phyloP scores from a whole-genome alignment of 2,329 filamentous ascomycete genomes.

The Pseudocercospora fijiensis region DNA sequence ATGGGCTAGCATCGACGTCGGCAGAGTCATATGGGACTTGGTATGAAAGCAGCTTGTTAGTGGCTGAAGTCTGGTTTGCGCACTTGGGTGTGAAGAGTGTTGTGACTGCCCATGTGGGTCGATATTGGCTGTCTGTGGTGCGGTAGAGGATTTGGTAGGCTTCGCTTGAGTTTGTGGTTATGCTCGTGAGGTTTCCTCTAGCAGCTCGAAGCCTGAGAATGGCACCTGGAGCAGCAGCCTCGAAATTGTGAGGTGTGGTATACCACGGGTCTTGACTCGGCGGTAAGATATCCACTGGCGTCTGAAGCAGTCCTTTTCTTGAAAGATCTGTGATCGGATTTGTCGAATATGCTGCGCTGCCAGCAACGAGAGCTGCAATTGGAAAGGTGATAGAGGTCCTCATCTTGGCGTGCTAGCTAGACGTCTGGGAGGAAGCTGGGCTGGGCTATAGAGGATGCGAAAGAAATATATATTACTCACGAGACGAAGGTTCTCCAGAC shows the following conservation, averaged over 20 bases:
- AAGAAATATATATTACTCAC: neutral
- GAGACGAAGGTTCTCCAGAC: neutral
- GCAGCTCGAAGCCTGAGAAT: constrained; percentile 39
- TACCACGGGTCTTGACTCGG: constrained; percentile 44
- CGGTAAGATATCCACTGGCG: constrained; percentile 26
- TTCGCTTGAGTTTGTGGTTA: constrained; percentile 31
- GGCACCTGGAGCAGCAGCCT: constrained; percentile 35
- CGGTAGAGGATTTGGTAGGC: constrained; percentile 35
- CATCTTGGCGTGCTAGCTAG: constrained; percentile 9
- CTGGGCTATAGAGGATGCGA: neutral
- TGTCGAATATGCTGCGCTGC: constrained; percentile 17
- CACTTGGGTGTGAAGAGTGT: constrained; percentile 30
- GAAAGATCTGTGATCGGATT: constrained; percentile 19
- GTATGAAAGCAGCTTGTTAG: constrained; percentile 31
- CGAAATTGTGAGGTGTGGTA: constrained; percentile 33
- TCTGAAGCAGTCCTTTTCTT: constrained; percentile 8
- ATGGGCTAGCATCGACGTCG: constrained; percentile 43
- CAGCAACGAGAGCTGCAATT: constrained; percentile 9
- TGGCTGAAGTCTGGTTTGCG: constrained; percentile 9
- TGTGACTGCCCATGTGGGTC: constrained; percentile 33
- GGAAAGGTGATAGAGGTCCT: constrained; percentile 9
- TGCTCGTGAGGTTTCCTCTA: constrained; percentile 33
- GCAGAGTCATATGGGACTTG: constrained; percentile 41
- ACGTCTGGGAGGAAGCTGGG: neutral
- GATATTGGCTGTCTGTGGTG: constrained; percentile 30